Percentiles rank a stretch among this genome's conserved stretches.
These are phyloP conservation scores for Zymoseptoria brevis DNA, from an alignment of 2,329 filamentous ascomycete genomes.

Conservation along the genomic window DNA sequence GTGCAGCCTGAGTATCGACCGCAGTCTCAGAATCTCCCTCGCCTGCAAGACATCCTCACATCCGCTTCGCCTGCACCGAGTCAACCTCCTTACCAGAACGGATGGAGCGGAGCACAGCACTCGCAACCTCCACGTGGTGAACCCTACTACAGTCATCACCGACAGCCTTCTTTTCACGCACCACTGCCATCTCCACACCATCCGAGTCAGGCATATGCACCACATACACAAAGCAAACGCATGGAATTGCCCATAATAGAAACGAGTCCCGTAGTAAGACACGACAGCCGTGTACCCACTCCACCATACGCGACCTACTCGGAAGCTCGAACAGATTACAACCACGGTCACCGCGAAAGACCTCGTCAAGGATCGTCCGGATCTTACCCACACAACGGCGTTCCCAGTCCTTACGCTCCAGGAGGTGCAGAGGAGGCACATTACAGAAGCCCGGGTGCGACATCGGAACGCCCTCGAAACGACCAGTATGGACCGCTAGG, in stretches of 20 bases:
- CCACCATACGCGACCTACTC: slow-evolving; percentile 20
- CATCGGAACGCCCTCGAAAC: slow-evolving; percentile 12
- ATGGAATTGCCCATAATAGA: slow-evolving; percentile 25
- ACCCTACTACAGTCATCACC: slow-evolving; percentile 7
- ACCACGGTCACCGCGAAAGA: slow-evolving; percentile 14
- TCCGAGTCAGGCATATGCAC: slow-evolving; percentile 8
- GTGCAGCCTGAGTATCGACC: slow-evolving; percentile 15
- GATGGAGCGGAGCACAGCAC: slow-evolving; percentile 9
- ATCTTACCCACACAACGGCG: slow-evolving; percentile 20
- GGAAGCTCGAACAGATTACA: slow-evolving; percentile 17
- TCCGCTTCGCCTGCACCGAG: slow-evolving; percentile 11
- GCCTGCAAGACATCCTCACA: slow-evolving; percentile 26
- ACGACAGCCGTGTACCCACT: slow-evolving; percentile 14
- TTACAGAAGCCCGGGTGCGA: slow-evolving; percentile 13
- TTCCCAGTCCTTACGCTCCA: slow-evolving; percentile 20
- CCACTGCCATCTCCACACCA: slow-evolving; percentile 17
- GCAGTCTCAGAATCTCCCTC: slow-evolving; percentile 21
- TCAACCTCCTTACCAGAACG: slow-evolving; percentile 7
- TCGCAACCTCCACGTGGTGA: slow-evolving; percentile 7
- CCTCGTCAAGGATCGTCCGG: slow-evolving; percentile 16
- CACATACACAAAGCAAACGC: slow-evolving; percentile 10
- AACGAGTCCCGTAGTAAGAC: slow-evolving; percentile 20
- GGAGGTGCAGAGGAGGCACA: slow-evolving; percentile 14
- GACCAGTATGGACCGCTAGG: slow-evolving; percentile 12
- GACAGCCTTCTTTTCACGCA: slow-evolving; percentile 15